Evolutionary conservation across 2,329 filamentous ascomycete genomes (phyloP).

Genomic region (Nemania bipapillata): DNA sequence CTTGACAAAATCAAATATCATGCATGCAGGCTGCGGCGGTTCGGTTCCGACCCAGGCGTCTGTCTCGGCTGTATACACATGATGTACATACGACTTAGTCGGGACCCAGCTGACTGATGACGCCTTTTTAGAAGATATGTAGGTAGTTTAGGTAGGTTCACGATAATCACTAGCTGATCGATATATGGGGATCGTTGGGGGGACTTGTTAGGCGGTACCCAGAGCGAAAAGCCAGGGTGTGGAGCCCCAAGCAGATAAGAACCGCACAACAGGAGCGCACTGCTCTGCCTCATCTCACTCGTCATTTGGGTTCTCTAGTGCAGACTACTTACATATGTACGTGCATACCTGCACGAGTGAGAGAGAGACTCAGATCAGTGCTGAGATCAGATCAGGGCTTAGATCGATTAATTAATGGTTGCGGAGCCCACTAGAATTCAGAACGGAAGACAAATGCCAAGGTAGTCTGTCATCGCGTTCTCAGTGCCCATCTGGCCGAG

Average conservation of each 20-base stretch:
- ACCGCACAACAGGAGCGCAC: slow-evolving; percentile 13
- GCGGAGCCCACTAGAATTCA: slow-evolving; percentile 46
- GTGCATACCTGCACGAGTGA: too few relatives aligned
- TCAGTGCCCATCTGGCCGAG: slow-evolving; percentile 23
- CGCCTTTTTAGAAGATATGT: slow-evolving; percentile 32
- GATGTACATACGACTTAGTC: neutral
- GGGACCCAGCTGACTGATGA: slow-evolving; percentile 36
- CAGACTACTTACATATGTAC: too few relatives aligned
- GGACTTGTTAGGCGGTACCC: slow-evolving; percentile 14
- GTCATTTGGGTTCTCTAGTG: slow-evolving; percentile 1
- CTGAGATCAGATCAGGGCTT: slow-evolving; percentile 14
- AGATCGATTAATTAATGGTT: slow-evolving; percentile 38
- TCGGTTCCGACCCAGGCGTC: slow-evolving; percentile 1
- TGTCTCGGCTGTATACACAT: slow-evolving; percentile 6
- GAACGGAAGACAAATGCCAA: slow-evolving; percentile 36
- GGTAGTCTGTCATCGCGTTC: slow-evolving; percentile 23
- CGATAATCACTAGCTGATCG: slow-evolving; percentile 35
- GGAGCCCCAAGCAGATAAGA: slow-evolving; percentile 47
- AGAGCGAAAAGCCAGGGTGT: slow-evolving; percentile 39
- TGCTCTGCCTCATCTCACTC: slow-evolving; percentile 8
- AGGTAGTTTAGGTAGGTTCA: slow-evolving; percentile 33
- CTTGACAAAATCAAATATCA: slow-evolving; percentile 4
- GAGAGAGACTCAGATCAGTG: slow-evolving; percentile 24
- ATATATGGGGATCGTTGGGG: slow-evolving; percentile 47
- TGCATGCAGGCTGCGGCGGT: neutral